Base-by-base conservation (phyloP, 2,329 filamentous ascomycete species). In the Didymella glomerata region DNA sequence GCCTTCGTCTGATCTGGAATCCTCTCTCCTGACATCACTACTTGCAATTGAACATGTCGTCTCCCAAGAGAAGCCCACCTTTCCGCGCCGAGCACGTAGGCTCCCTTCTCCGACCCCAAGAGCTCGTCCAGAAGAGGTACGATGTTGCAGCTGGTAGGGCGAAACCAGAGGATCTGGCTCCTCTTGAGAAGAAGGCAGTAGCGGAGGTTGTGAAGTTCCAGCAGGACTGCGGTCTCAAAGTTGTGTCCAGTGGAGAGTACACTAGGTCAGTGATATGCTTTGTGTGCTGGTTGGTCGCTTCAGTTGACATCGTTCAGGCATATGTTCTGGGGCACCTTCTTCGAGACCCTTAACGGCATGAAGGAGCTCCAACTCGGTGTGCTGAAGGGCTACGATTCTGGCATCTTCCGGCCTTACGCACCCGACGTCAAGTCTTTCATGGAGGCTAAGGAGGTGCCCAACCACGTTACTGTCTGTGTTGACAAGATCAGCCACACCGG, bases 71-170 rank as follows among this genome's bases (percentile, higher is more conserved):
- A 70, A 73, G 63, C 63, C 85, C 86, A 41, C 88, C 87, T 48
- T 91, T 90, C 77, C 84, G 90, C 71, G 88, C 88, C 60, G 89
- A 92, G 77, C 89, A 92, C 65, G 83, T 90, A 61, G 89, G 89
- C 48, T 91, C 88, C 14, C 81, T 92, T 30, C 84, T 91, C 57
- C 87, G 89, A 30, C 88, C 89, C 1, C 76, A 85, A 51, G 78
- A 83, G 50, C 83, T 92, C 25, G 81, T 90, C 14, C 80, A 85
- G 46, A 84, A 85, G 47, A 82, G 89, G 76, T 79, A 82, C 64
- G 74, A 84, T 72, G 76, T 83, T 59, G 72, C 73, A 20, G 73
- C 71, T 13, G 81, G 88, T 63, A 84, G 86, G 54, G 85, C 85
- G 10, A 48, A 65, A 49, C 54, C 64, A 20, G 63, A 69, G 8